A percentile compares a stretch with the other conserved stretches of the same genome.
These are phyloP conservation scores for Metschnikowia orientalis DNA, from an alignment of 805 yeast genomes.

Conservation along the genomic window DNA sequence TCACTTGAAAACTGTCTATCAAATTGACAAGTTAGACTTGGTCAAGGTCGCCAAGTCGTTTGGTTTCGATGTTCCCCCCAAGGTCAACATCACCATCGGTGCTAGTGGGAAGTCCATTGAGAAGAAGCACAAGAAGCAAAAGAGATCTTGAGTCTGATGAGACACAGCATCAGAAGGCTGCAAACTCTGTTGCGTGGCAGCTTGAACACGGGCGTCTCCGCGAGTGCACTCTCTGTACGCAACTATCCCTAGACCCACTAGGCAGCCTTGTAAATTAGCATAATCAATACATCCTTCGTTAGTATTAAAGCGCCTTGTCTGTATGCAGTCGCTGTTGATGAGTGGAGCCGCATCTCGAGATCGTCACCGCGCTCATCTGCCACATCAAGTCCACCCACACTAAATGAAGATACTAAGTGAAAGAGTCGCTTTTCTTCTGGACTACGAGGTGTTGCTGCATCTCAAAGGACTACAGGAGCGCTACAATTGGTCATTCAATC, in stretches of 20 bases:
- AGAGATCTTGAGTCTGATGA: constrained; percentile 20
- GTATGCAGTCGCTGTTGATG: neutral
- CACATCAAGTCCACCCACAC: neutral
- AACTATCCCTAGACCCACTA: too few species aligned
- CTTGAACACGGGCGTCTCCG: too few species aligned
- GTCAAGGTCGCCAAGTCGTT: constrained; percentile 93
- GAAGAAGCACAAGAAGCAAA: constrained; percentile 45
- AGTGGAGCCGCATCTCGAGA: constrained; percentile 4
- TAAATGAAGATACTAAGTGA: constrained; percentile 43
- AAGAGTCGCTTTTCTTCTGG: constrained; percentile 58
- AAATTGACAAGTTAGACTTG: constrained; percentile 89
- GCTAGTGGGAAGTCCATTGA: constrained; percentile 72
- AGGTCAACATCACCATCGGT: constrained; percentile 93
- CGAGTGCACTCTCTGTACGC: too few species aligned
- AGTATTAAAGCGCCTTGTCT: neutral
- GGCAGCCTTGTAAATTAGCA: constrained; percentile 14
- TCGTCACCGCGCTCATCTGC: constrained; percentile 3
- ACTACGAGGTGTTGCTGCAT: constrained; percentile 60
- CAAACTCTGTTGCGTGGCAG: too few species aligned
- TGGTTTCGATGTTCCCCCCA: constrained; percentile 94
- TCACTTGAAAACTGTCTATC: constrained; percentile 92
- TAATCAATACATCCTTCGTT: constrained; percentile 3
- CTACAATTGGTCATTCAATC: constrained; percentile 43
- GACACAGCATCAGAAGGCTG: too few species aligned
- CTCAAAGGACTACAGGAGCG: constrained; percentile 44